Evolutionary conservation across 1,284 basidiomycete genomes (phyloP).

Genomic region (Flammula alnicola): DNA sequence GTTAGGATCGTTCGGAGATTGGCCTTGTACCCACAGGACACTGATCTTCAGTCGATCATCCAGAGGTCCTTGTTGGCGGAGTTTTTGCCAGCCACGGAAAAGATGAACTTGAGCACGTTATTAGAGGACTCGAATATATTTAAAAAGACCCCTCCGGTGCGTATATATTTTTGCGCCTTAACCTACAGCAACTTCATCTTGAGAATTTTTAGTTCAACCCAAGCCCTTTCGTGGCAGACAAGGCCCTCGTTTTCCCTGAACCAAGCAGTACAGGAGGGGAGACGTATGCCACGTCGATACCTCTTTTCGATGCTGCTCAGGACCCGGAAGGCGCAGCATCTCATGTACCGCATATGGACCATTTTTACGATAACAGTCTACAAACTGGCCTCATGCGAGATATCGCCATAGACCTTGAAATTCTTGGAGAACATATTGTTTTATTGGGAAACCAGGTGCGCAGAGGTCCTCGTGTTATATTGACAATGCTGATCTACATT

Average conservation of each 20-base stretch:
- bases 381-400: conserved; percentile 70
- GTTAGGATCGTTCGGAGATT: conserved; percentile 56
- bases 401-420: conserved; percentile 61
- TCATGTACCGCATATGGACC: conserved; percentile 68
- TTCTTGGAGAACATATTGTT: conserved; percentile 64
- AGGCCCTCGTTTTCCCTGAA: conserved; percentile 50
- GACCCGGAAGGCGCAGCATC: conserved; percentile 59
- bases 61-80: conserved; percentile 57
- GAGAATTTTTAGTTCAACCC: conserved; percentile 51
- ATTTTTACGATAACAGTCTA: conserved; percentile 70
- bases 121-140: conserved; percentile 55
- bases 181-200: neutral
- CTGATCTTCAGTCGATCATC: conserved; percentile 51
- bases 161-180: conserved; percentile 19
- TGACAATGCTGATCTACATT: neutral
- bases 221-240: conserved; percentile 42
- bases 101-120: conserved; percentile 55
- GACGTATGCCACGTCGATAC: conserved; percentile 44
- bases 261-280: conserved; percentile 40
- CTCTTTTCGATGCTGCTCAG: conserved; percentile 49
- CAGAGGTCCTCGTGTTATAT: neutral
- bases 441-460: conserved; percentile 68
- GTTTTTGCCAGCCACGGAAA: conserved; percentile 63
- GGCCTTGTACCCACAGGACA: conserved; percentile 47
- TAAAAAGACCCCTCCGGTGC: conserved; percentile 46